Conservation (phyloP, 495 filamentous ascomycete species). For the Staphylotrichum tortipilum region DNA sequence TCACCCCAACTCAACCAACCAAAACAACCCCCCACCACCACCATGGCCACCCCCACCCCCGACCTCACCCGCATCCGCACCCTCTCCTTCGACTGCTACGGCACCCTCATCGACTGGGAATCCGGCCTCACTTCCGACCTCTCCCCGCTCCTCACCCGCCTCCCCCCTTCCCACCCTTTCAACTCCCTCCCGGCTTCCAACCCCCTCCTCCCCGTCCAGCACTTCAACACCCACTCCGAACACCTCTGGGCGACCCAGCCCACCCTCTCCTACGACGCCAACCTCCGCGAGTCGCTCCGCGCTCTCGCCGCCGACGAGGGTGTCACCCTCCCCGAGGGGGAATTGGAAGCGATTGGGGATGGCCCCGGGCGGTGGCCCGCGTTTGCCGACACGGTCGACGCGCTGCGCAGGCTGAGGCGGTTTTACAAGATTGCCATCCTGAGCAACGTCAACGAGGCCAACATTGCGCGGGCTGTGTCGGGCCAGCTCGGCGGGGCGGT, state of each 20-base stretch:
- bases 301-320: conserved; percentile 37
- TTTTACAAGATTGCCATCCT: conserved; percentile 64
- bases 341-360: conserved; percentile 38
- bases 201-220: conserved; percentile 20
- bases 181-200: too few relatives aligned
- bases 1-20: background rate
- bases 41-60: conserved; percentile 4
- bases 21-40: background rate
- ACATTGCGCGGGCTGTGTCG: conserved; percentile 47
- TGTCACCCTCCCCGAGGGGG: conserved; percentile 16
- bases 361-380: conserved; percentile 53
- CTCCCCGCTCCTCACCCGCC: conserved; percentile 33
- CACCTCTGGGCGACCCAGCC: conserved; percentile 43
- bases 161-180: conserved; percentile 35
- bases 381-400: conserved; percentile 57
- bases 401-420: conserved; percentile 42
- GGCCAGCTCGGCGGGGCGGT: conserved; percentile 45
- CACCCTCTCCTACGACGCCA: conserved; percentile 46
- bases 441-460: conserved; percentile 60
- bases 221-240: conserved; percentile 23
- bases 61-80: conserved; percentile 27
- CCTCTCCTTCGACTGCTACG: conserved; percentile 78
- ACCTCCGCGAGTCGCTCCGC: conserved; percentile 45
- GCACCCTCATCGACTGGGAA: conserved; percentile 77
- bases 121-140: conserved; percentile 25